These are phyloP conservation scores for Globisporangium viniferum DNA, from an alignment of 352 stramenopile species.

Conservation along the genomic window DNA sequence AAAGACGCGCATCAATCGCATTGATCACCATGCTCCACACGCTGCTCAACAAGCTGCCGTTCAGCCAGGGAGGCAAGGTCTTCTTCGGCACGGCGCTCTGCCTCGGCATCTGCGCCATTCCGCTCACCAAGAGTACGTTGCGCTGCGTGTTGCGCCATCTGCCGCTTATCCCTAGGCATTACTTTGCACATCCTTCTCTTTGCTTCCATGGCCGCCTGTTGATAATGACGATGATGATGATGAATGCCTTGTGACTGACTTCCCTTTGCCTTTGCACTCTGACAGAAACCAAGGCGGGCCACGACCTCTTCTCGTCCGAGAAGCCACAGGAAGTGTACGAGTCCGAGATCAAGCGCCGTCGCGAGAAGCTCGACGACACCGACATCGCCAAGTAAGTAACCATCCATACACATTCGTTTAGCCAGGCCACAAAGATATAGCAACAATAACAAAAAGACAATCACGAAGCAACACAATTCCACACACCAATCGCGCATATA, in stretches of 20 bases:
- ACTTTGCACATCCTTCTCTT: neutral
- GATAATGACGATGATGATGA: neutral
- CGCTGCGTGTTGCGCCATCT: neutral
- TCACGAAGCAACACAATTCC: neutral
- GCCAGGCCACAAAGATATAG: neutral
- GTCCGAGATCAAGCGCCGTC: slow-evolving; percentile 58
- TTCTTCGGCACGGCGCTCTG: slow-evolving; percentile 63
- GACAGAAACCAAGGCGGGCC: slow-evolving; percentile 70
- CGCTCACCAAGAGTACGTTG: slow-evolving; percentile 54
- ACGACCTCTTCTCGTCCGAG: slow-evolving; percentile 85
- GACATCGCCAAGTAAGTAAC: slow-evolving; percentile 22
- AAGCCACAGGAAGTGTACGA: slow-evolving; percentile 79
- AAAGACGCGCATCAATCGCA: neutral
- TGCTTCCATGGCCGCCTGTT: neutral
- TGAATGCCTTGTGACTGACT: neutral
- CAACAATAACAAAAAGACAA: neutral
- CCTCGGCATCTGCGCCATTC: slow-evolving; percentile 67
- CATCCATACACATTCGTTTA: neutral
- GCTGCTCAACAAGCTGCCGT: slow-evolving; percentile 64
- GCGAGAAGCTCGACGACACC: slow-evolving; percentile 57
- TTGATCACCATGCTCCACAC: slow-evolving; percentile 39
- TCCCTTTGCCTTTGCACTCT: slow-evolving; percentile 4
- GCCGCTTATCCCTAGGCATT: neutral
- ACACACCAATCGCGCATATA: neutral
- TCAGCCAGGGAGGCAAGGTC: slow-evolving; percentile 71